phyloP scores from a whole-genome alignment of 345 rosid genomes.

The Heritiera fomes region DNA sequence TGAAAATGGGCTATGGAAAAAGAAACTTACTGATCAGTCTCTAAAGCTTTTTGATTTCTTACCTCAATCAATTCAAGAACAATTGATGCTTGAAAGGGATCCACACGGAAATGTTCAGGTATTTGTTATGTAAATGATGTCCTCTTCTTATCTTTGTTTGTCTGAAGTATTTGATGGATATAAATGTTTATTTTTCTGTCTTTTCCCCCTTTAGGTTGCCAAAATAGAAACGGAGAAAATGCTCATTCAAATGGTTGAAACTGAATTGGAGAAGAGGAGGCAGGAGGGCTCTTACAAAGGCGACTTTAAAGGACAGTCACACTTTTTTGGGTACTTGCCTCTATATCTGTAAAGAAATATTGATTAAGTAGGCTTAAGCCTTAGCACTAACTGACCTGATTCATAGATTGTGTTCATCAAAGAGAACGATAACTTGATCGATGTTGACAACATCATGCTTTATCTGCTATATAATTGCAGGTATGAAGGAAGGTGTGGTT shows the following conservation, averaged over 20 bases:
- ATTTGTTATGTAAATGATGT: conserved; percentile 5
- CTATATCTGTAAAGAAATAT: neutral
- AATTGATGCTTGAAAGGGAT: conserved; percentile 95
- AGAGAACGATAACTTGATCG: neutral
- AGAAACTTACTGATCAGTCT: conserved; percentile 65
- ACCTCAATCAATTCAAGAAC: conserved; percentile 88
- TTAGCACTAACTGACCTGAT: too few species aligned
- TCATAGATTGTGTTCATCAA: too few species aligned
- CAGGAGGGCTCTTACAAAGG: conserved; percentile 62
- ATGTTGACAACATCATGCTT: neutral
- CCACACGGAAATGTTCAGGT: conserved; percentile 99
- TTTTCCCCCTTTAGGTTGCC: conserved; percentile 64
- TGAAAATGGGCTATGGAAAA: conserved; percentile 78
- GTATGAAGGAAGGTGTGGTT: conserved; percentile 95
- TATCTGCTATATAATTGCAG: conserved; percentile 38
- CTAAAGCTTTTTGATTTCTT: conserved; percentile 76
- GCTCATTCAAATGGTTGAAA: conserved; percentile 98
- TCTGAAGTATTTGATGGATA: neutral
- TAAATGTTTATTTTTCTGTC: conserved; percentile 2
- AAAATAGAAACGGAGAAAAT: conserved; percentile 98
- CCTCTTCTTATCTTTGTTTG: conserved; percentile 11
- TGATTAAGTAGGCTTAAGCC: neutral
- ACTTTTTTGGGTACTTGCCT: conserved; percentile 80
- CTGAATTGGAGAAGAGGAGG: conserved; percentile 84
- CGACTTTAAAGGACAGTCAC: conserved; percentile 81